Evolutionary conservation across 1,284 basidiomycete genomes (phyloP).

Genomic region (Rhodotorula sp.): DNA sequence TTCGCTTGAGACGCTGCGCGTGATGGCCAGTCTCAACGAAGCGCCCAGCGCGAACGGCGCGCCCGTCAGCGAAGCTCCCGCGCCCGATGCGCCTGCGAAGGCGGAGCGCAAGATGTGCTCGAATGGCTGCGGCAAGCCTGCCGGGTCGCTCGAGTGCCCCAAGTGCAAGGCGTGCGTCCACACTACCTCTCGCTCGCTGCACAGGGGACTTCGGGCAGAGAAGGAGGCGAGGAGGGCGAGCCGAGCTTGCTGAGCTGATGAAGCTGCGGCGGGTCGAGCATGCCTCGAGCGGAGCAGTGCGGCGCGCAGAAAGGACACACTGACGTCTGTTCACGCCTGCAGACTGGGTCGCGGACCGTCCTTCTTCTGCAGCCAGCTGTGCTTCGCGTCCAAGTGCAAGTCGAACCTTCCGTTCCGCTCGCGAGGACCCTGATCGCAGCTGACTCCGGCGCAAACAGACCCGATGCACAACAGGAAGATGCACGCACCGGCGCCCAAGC

Average conservation of each 20-base stretch:
- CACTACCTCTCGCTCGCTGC: no score
- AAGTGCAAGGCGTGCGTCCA: slow-evolving; percentile 25
- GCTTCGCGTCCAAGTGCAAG: slow-evolving; percentile 30
- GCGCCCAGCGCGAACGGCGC: no score
- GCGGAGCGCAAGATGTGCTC: slow-evolving; percentile 11
- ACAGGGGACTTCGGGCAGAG: not conserved
- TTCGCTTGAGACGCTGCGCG: no score
- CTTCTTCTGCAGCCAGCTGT: slow-evolving; percentile 31
- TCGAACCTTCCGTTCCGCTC: not conserved
- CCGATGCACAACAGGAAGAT: slow-evolving; percentile 23
- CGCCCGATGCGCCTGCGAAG: not conserved
- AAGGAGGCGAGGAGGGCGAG: not conserved
- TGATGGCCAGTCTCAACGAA: no score
- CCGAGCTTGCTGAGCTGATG: no score
- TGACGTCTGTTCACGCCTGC: not conserved
- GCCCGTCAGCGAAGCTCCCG: not conserved
- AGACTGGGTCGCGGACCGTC: slow-evolving; percentile 16
- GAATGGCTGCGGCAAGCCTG: slow-evolving; percentile 33
- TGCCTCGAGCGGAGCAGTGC: no score
- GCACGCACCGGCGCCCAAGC: slow-evolving; percentile 8
- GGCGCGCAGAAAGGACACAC: not conserved
- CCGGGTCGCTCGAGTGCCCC: slow-evolving; percentile 27
- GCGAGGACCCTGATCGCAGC: no score
- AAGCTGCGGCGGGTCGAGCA: no score
- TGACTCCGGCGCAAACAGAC: not conserved